phyloP scores from a whole-genome alignment of 257 asterid species.

The Solanum appendiculatum region DNA sequence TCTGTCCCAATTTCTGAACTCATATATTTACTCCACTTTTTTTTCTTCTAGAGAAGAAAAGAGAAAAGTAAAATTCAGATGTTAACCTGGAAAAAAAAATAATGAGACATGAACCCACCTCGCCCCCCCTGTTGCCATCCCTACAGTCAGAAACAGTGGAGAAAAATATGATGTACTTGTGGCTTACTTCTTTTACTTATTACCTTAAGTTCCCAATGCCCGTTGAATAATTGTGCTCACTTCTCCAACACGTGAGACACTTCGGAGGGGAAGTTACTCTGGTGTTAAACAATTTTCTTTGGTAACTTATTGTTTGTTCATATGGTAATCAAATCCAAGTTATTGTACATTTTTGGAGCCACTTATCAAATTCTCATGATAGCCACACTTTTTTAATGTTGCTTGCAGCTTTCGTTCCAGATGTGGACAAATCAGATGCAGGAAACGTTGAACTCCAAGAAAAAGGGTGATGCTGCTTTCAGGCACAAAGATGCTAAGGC shows the following conservation, averaged over 20 bases:
- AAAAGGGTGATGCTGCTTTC: conserved; percentile 39
- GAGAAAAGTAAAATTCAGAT: neutral
- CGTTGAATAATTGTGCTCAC: neutral
- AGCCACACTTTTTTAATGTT: neutral
- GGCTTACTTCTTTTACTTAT: neutral
- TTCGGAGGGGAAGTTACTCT: neutral
- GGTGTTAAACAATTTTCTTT: neutral
- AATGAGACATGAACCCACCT: neutral
- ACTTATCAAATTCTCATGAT: neutral
- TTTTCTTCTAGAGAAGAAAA: neutral
- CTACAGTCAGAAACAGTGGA: neutral
- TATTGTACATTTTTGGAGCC: neutral
- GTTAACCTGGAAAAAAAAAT: neutral
- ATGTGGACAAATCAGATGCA: conserved; percentile 51
- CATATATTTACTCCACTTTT: neutral
- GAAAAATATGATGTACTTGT: neutral
- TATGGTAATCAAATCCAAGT: neutral
- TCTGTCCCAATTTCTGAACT: neutral
- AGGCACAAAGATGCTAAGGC: conserved; percentile 32
- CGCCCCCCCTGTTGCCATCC: neutral
- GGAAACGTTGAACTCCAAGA: conserved; percentile 34
- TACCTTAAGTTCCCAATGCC: neutral
- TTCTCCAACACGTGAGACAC: neutral
- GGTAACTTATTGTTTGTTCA: neutral
- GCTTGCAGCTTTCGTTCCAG: conserved; percentile 37